phyloP scores from a whole-genome alignment of 352 stramenopile species.

The Pythium myriotylum region DNA sequence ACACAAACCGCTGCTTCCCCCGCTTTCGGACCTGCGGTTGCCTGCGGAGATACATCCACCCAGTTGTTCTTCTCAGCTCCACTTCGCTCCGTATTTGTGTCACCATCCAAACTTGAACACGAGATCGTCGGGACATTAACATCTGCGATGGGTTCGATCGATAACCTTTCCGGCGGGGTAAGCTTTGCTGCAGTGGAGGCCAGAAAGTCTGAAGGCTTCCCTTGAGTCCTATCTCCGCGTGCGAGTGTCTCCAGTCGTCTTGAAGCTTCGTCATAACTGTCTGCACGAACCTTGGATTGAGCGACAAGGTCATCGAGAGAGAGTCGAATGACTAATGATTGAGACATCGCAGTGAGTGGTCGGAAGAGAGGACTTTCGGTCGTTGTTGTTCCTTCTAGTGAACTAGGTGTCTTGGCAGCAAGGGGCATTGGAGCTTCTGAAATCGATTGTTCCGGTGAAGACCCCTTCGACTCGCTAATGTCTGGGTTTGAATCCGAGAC shows the following conservation, averaged over 20 bases:
- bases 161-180: no score
- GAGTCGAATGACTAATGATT: slow-evolving; percentile 74
- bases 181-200: no score
- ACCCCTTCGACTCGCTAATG: not conserved
- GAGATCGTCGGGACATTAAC: not conserved
- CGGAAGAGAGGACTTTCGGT: slow-evolving; percentile 36
- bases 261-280: slow-evolving; percentile 16
- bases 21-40: not conserved
- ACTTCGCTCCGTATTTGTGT: no score
- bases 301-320: slow-evolving; percentile 42
- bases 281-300: not conserved
- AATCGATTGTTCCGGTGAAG: not conserved
- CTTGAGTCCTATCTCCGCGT: not conserved
- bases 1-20: slow-evolving; percentile 15
- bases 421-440: not conserved
- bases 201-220: not conserved
- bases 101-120: no score
- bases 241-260: not conserved
- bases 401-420: not conserved
- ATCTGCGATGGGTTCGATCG: not conserved
- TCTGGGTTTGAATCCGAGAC: no score
- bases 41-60: not conserved
- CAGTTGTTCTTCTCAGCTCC: not conserved
- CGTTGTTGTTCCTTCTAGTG: not conserved
- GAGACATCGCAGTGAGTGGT: slow-evolving; percentile 62